Base-by-base conservation (phyloP, 495 filamentous ascomycete genomes). In the Chlorociboria aeruginascens region DNA sequence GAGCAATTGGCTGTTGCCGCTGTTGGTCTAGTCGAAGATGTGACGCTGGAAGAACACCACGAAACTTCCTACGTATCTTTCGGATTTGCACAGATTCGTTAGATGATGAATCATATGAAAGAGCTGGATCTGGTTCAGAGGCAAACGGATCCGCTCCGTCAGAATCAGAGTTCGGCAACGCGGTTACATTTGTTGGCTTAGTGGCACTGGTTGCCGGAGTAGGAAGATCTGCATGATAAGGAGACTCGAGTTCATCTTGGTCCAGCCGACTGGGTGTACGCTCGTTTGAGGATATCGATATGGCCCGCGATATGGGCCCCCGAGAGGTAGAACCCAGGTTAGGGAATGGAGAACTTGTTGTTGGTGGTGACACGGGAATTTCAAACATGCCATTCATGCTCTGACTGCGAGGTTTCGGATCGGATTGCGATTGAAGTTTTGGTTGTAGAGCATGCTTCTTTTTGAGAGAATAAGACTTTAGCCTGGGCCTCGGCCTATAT, bases 21-120 rank as follows among this genome's bases (percentile, higher is more conserved):
- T 44, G 47, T 29, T 69, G 66, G 54, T 95, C 81, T 34, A 97
- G 68, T 52, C 84, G 77, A 38, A 93, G 71, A 82, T 84, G 95
- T 3, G 90, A 96, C 6, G 90, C 90, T 32, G 90, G 89, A 37
- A 97, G 72, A 12, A 95, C 88, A 32, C 89, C 89, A 45, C 79
- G 80, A 38, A 90, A 90, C 49, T 66, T 78, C 32, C 63, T 67
- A 11, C 59, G 61, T 40, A 70, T 65, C 34, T 52, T 56, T 11
- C 66, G 71, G 20, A 71, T 56, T 14, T 64, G 53, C 16, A 74
- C 65, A 0, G 66, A 64, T 7, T 72, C 72, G 35, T 65, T 69
- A 10, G 61, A 61, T 8, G 57, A 58, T 1, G 56, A 52, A 1
- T 47, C 44, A 1, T 34, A 12, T 7, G 51, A 32, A 1, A 12